phyloP scores from a whole-genome alignment of 2,329 filamentous ascomycete genomes.

The Madurella mycetomatis region DNA sequence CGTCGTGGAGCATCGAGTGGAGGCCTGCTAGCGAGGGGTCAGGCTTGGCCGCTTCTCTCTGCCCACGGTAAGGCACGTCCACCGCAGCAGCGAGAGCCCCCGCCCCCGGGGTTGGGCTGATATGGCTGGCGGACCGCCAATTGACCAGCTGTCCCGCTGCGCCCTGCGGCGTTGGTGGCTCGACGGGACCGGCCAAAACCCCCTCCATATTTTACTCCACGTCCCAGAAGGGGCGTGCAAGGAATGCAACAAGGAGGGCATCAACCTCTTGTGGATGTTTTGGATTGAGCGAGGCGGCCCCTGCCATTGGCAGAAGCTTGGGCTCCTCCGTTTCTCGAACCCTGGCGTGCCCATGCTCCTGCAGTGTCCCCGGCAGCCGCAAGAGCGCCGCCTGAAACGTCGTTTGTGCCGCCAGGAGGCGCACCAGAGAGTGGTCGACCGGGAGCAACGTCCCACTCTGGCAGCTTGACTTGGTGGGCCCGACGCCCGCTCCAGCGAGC shows the following conservation, averaged over 20 bases:
- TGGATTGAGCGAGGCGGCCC: slow-evolving; percentile 19
- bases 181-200: neutral
- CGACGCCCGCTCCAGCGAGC: neutral
- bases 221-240: slow-evolving; percentile 13
- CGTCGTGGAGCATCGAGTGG: slow-evolving; percentile 24
- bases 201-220: slow-evolving; percentile 11
- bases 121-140: neutral
- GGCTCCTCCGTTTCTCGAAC: slow-evolving; percentile 22
- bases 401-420: slow-evolving; percentile 23
- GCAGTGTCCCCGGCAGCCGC: slow-evolving; percentile 18
- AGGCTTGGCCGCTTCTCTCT: slow-evolving; percentile 18
- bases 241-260: slow-evolving; percentile 13
- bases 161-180: slow-evolving; percentile 8
- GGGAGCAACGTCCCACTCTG: slow-evolving; percentile 5
- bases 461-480: neutral
- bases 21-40: slow-evolving; percentile 16
- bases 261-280: slow-evolving; percentile 21
- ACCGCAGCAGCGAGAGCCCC: too few species aligned
- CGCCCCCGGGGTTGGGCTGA: neutral
- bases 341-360: slow-evolving; percentile 19
- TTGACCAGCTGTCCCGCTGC: slow-evolving; percentile 7
- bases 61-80: neutral
- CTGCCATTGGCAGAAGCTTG: slow-evolving; percentile 20
- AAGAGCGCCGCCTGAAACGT: slow-evolving; percentile 26
- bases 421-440: slow-evolving; percentile 6